phyloP scores from a whole-genome alignment of 192 early-diverging fungal species.

The Coemansia sp. region DNA sequence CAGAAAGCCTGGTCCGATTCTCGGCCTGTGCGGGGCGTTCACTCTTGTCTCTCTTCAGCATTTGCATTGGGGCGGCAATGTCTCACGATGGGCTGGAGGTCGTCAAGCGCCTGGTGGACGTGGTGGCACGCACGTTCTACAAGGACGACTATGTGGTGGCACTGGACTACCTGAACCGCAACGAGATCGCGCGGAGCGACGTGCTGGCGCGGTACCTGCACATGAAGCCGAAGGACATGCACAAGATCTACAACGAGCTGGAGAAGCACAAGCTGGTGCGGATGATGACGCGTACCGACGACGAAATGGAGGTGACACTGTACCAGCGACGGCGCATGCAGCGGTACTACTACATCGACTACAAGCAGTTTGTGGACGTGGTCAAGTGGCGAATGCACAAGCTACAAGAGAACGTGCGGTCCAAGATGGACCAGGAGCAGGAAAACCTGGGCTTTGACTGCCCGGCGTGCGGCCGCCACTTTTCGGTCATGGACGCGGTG shows the following conservation, averaged over 20 bases:
- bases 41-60: too few species aligned
- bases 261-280: slow-evolving; percentile 67
- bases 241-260: slow-evolving; percentile 73
- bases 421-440: slow-evolving; percentile 59
- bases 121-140: slow-evolving; percentile 84
- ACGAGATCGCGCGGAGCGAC: slow-evolving; percentile 68
- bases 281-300: slow-evolving; percentile 15
- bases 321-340: slow-evolving; percentile 49
- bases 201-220: slow-evolving; percentile 63
- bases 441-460: slow-evolving; percentile 68
- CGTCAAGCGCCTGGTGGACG: slow-evolving; percentile 58
- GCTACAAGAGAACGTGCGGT: slow-evolving; percentile 59
- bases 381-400: slow-evolving; percentile 88
- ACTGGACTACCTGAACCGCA: slow-evolving; percentile 71
- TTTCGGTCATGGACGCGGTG: slow-evolving; percentile 57
- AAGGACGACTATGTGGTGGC: slow-evolving; percentile 71
- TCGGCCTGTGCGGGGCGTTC: too few species aligned
- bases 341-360: slow-evolving; percentile 85
- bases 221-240: slow-evolving; percentile 62
- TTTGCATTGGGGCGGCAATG: slow-evolving; percentile 4
- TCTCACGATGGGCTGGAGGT: slow-evolving; percentile 42
- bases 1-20: too few species aligned
- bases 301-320: slow-evolving; percentile 22
- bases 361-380: slow-evolving; percentile 88
- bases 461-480: slow-evolving; percentile 54